phyloP scores from a whole-genome alignment of 495 filamentous ascomycete genomes.

The Sabuloglossum arenarium region DNA sequence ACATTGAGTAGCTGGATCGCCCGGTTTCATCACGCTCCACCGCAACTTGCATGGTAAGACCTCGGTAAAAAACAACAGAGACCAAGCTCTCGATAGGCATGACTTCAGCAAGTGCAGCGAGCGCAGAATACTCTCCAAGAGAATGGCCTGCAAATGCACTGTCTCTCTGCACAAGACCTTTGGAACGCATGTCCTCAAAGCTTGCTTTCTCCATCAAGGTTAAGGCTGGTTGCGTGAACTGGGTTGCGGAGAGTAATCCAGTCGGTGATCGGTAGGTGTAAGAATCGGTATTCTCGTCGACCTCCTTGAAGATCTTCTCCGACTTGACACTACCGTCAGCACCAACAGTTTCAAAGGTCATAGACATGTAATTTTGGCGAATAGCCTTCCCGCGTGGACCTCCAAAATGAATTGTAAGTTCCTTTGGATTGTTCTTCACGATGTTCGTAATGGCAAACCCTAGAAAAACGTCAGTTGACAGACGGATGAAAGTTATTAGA shows the following conservation, averaged over 20 bases:
- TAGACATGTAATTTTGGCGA: conserved; percentile 96
- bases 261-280: conserved; percentile 95
- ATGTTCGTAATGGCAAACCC: conserved; percentile 95
- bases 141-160: conserved; percentile 97
- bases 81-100: conserved; percentile 98
- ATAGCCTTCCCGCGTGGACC: conserved; percentile 93
- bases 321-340: conserved; percentile 84
- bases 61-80: conserved; percentile 96
- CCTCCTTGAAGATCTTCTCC: conserved; percentile 98
- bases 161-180: conserved; percentile 87
- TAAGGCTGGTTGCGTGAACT: conserved; percentile 94
- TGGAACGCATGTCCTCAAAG: conserved; percentile 96
- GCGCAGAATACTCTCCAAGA: conserved; percentile 91
- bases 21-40: conserved; percentile 88
- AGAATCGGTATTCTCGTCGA: conserved; percentile 71
- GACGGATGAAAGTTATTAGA: conserved; percentile 4
- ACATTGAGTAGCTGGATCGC: conserved; percentile 96
- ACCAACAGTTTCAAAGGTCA: conserved; percentile 95
- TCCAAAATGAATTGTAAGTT: conserved; percentile 96
- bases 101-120: conserved; percentile 91
- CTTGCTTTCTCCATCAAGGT: conserved; percentile 99
- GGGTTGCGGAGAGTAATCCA: conserved; percentile 87
- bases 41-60: conserved; percentile 97
- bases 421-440: conserved; percentile 98
- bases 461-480: conserved; percentile 22